Evolutionary conservation across 202 grass and related monocot species (phyloP), one percentile per base, ranked within the genome.

Genomic region (Bolboschoenoplectus hybrid): DNA sequence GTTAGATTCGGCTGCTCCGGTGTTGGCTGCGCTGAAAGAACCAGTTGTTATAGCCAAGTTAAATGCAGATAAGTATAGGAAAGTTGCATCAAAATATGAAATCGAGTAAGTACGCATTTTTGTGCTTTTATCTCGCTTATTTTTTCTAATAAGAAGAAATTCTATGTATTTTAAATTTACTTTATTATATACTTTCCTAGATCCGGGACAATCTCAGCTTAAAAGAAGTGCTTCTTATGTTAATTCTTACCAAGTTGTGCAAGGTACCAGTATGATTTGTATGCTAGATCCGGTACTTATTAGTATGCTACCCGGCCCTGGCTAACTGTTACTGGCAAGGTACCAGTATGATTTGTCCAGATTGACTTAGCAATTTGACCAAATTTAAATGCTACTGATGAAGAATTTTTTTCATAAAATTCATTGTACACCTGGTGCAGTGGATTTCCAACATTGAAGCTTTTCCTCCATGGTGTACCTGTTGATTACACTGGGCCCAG

Each of bases 11-110:
- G 93, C 93, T 92, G 93, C 96, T 92, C 88, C 75, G 0, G 38
- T 86, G 66, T 81, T 98, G 63, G 90, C 90, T 69, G 87, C 50
- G 38, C 46, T 98, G 82, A 73, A 86, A 69, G 84, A 90, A 38
- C 93, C 96, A 41, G 87, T 98, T 35, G 3, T 90, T 34, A 47
- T 98, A n/a, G 85, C 90, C 17, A 98, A 92, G 87, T 83, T 98
- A 76, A 89, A 98, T 90, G 96, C 91, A 2, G 93, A 98, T 79
- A 95, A 98, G 46, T 94, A 95, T 66, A 91, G 57, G 67, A 98
- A 98, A 68, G 86, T 95, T 13, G 72, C 93, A 49, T 86, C 91
- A 13, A 94, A 94, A 91, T 94, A 98, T 45, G 91, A 88, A 83
- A 83, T 98, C 70, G 93, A 95, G 96, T 98, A 94, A 95, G 96